Evolutionary conservation across 2,329 filamentous ascomycete species (phyloP).

Genomic region (Colletotrichum sp.): DNA sequence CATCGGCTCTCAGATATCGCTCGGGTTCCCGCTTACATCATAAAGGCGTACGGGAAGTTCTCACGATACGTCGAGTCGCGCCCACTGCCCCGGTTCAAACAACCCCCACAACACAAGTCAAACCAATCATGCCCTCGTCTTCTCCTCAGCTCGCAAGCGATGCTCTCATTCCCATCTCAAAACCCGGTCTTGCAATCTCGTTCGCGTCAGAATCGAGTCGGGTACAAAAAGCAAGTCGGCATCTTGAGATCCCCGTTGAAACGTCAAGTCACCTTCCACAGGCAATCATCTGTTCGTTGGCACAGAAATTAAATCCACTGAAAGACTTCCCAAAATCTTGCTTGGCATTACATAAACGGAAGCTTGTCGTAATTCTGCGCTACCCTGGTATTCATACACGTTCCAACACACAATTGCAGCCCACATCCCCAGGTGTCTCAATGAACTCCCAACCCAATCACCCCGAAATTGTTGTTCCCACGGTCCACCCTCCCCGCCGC

Average conservation of each 20-base stretch:
- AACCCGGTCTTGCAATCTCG: background rate
- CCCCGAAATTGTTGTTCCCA: slow-evolving; percentile 25
- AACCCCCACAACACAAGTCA: background rate
- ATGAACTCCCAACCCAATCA: slow-evolving; percentile 32
- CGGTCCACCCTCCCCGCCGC: slow-evolving; percentile 33
- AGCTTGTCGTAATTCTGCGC: background rate
- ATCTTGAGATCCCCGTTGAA: background rate
- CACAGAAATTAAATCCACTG: background rate
- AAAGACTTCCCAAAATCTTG: background rate
- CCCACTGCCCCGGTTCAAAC: background rate
- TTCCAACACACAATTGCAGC: slow-evolving; percentile 31
- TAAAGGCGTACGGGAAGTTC: background rate
- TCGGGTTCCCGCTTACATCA: background rate
- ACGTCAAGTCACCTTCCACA: background rate
- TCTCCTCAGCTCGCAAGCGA: background rate
- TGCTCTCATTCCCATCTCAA: background rate
- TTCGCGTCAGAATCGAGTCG: background rate
- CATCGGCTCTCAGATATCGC: background rate
- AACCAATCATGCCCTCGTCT: background rate
- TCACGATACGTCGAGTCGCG: background rate
- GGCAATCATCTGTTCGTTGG: fast-evolving
- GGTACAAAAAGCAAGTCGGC: background rate
- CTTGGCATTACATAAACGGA: background rate
- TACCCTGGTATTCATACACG: background rate
- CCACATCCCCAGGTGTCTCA: slow-evolving; percentile 32